Evolutionary conservation across 2,329 filamentous ascomycete genomes (phyloP), one percentile per base, ranked within the genome.

Genomic region (Neopestalotiopsis sp.): DNA sequence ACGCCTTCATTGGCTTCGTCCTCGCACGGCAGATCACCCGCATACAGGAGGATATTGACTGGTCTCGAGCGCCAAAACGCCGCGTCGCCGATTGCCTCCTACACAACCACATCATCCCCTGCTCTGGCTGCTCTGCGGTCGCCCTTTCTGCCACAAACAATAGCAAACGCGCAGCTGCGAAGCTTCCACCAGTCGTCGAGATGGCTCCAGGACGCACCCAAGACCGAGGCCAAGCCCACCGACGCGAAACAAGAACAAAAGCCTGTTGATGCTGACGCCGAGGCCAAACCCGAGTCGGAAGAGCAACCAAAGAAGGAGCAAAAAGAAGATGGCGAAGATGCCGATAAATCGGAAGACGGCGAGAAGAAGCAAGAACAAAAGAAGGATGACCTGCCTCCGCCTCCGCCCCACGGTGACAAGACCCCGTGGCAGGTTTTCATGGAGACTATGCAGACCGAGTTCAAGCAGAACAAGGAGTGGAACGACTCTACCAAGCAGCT

Each of bases 341-440:
- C 81, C 40, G 81, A 82, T 69, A 81, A 85, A 56, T 77, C 74
- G 13, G 78, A 82, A 59, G 80, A 86, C 59, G 82, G 87, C 65
- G 83, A 86, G 68, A 84, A 89, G 75, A 84, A 89, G 71, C 81
- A 87, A 70, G 83, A 89, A 77, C 86, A 91, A 78, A 87, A 91
- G 79, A 87, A 90, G 78, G 89, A 93, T 75, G 89, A 94, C 70
- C 81, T 89, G 34, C 91, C 95, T 13, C 94, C 95, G 28, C 95
- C 95, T 14, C 95, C 96, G n/a, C 95, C 95, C 24, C 96, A 99
- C 78, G 96, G 96, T 70, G 94, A 97, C 84, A 99, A 99, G 86
- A 96, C 95, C 3, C 96, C 96, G 67, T 98, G 96, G 95, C 94
- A 98, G 80, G 96, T 99, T 40, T 99, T 99, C 84, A 94, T 94